Percentiles rank a stretch among this genome's conserved stretches.
Conservation (phyloP, 768 basidiomycete genomes). For the Xerocomus spinulosus region DNA sequence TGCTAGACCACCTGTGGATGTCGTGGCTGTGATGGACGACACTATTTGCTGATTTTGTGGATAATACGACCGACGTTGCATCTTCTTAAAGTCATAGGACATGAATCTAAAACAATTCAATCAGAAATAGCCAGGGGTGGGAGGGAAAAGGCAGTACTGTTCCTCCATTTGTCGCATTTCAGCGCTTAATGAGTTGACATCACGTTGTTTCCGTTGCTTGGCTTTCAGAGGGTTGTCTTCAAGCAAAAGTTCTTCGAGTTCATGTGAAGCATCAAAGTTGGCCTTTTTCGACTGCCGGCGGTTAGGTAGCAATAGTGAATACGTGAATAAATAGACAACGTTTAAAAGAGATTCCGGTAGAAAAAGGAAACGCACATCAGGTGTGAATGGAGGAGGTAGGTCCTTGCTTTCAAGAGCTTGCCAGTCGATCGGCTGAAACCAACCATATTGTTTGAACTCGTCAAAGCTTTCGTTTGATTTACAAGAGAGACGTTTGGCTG, state of each 20-base stretch:
- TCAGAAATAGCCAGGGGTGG: conserved; percentile 35
- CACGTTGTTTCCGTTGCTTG: conserved; percentile 79
- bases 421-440: conserved; percentile 86
- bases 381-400: conserved; percentile 84
- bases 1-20: conserved; percentile 63
- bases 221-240: conserved; percentile 98
- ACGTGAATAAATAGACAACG: not conserved
- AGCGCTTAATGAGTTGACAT: conserved; percentile 86
- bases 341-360: too few relatives aligned
- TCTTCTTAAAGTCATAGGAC: conserved; percentile 84
- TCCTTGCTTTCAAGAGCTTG: conserved; percentile 68
- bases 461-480: conserved; percentile 64
- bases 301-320: conserved; percentile 3
- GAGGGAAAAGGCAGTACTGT: conserved; percentile 49
- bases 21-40: conserved; percentile 65
- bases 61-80: conserved; percentile 79
- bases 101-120: conserved; percentile 88
- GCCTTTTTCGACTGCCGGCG: conserved; percentile 79
- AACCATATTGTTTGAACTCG: conserved; percentile 77
- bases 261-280: conserved; percentile 96
- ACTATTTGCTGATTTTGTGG: conserved; percentile 71
- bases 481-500: conserved; percentile 76
- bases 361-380: conserved; percentile 84
- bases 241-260: conserved; percentile 94
- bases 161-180: conserved; percentile 92